Percentiles rank a stretch among this genome's conserved stretches.
Evolutionary conservation across 176 grass and related monocot species (phyloP).

Genomic region (Saccharum officinarum): DNA sequence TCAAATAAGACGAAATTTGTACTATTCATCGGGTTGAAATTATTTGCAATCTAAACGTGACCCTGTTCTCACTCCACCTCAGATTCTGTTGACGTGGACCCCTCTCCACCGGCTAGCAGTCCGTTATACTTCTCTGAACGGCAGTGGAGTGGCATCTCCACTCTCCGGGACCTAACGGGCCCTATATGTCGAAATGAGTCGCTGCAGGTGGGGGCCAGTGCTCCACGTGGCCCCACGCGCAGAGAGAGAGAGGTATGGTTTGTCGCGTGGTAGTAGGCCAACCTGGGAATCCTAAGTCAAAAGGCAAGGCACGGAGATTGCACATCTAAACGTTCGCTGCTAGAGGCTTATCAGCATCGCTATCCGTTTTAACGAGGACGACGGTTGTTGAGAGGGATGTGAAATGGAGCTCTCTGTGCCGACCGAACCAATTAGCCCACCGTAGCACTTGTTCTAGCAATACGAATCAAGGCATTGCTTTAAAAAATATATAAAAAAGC

Average conservation of each 20-base stretch:
- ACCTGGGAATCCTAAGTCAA: neutral
- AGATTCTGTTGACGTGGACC: no score
- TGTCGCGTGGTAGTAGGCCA: neutral
- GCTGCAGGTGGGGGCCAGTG: neutral
- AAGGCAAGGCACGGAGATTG: neutral
- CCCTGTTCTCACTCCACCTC: no score
- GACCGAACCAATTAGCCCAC: neutral
- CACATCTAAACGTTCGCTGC: constrained; percentile 27
- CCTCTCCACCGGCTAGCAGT: no score
- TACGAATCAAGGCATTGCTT: neutral
- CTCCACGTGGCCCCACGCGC: neutral
- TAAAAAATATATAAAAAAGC: neutral
- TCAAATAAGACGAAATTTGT: no score
- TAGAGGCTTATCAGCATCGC: constrained; percentile 20
- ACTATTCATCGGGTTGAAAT: no score
- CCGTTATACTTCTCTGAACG: no score
- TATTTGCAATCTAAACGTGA: no score
- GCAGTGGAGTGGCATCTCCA: neutral
- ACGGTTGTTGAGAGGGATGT: constrained; percentile 34
- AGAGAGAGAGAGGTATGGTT: neutral
- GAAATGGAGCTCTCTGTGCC: neutral
- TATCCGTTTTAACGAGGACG: neutral
- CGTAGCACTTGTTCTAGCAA: neutral
- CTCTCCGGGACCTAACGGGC: neutral
- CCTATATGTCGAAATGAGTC: neutral